Conservation (phyloP, 306 rosid genomes). For the Heteromeles arbutifolia region DNA sequence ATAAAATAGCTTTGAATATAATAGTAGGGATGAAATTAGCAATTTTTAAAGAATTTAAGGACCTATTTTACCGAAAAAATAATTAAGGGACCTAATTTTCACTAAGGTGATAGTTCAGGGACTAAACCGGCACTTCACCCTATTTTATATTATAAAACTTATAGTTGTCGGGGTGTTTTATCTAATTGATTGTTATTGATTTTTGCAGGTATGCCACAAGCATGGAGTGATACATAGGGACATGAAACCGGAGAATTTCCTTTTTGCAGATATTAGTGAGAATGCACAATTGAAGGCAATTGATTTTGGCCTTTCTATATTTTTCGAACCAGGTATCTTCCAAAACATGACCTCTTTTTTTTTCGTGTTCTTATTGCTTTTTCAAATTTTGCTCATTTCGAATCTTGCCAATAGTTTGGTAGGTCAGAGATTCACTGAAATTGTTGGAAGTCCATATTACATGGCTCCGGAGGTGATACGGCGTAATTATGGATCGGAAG, state of each 20-base stretch:
- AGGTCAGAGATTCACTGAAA: conserved; percentile 83
- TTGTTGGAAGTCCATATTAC: conserved; percentile 98
- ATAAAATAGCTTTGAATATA: no score
- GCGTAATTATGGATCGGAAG: conserved; percentile 77
- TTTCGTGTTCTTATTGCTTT: neutral
- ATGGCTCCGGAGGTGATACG: conserved; percentile 97
- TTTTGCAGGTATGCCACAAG: conserved; percentile 66
- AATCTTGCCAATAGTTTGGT: neutral
- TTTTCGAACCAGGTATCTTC: conserved; percentile 49
- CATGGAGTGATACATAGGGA: conserved; percentile 88
- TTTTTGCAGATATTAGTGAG: conserved; percentile 62
- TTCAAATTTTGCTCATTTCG: neutral
- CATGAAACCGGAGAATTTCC: conserved; percentile 91
- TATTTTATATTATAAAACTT: no score
- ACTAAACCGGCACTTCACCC: no score
- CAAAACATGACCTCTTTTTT: neutral
- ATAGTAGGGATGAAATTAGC: no score
- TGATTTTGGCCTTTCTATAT: conserved; percentile 89
- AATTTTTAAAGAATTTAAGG: no score
- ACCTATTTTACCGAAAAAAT: no score
- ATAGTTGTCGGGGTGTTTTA: neutral
- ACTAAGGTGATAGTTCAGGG: no score
- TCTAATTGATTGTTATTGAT: neutral
- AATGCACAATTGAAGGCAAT: conserved; percentile 59
- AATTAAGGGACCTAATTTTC: no score